phyloP scores from a whole-genome alignment of 2,329 filamentous ascomycete genomes.

The Conoideocrella luteorostrata region DNA sequence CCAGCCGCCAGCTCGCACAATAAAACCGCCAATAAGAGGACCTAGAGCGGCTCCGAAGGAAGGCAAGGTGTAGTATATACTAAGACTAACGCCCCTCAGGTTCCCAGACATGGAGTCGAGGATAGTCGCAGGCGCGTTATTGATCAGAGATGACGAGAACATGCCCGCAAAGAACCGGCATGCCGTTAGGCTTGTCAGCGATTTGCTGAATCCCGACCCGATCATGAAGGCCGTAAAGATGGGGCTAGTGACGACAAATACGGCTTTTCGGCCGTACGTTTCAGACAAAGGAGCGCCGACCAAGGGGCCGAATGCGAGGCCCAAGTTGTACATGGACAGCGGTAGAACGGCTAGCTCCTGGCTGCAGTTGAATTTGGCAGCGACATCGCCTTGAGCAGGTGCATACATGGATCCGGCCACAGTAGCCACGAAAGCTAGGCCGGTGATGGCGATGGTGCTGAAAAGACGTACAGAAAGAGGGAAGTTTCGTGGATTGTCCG shows the following conservation, averaged over 20 bases:
- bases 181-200: constrained; percentile 64
- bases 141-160: constrained; percentile 56
- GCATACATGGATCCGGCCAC: constrained; percentile 26
- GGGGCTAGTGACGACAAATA: constrained; percentile 46
- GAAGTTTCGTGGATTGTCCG: constrained; percentile 79
- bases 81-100: constrained; percentile 43
- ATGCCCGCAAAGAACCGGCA: constrained; percentile 63
- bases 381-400: constrained; percentile 18
- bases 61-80: constrained; percentile 58
- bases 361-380: constrained; percentile 13
- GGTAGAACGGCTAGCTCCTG: constrained; percentile 18
- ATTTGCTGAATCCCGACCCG: constrained; percentile 59
- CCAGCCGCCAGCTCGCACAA: constrained; percentile 59
- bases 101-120: constrained; percentile 41
- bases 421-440: constrained; percentile 54
- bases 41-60: constrained; percentile 59
- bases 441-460: constrained; percentile 66
- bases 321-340: constrained; percentile 21
- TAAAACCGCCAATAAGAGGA: constrained; percentile 61
- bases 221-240: constrained; percentile 69
- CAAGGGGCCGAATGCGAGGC: constrained; percentile 46
- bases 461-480: constrained; percentile 67
- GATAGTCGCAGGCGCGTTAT: constrained; percentile 56
- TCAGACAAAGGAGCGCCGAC: constrained; percentile 71
- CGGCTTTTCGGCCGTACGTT: constrained; percentile 52